Percentiles rank a stretch among this genome's conserved stretches.
These are phyloP conservation scores for Inonotus hispidus DNA, from an alignment of 1,284 basidiomycete genomes.

Conservation along the genomic window DNA sequence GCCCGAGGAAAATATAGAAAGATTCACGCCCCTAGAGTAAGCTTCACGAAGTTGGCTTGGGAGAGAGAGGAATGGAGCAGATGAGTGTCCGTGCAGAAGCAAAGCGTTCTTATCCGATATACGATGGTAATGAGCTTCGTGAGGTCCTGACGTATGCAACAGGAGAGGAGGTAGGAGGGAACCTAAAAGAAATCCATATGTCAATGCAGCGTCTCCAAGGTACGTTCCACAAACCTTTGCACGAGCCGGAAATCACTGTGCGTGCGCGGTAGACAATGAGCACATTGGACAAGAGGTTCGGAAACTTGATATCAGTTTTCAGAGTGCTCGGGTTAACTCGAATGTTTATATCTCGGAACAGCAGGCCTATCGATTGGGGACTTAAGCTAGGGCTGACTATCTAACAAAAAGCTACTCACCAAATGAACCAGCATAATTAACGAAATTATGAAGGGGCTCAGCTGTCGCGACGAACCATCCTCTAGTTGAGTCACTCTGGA, in stretches of 20 bases:
- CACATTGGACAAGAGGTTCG: constrained; percentile 49
- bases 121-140: constrained; percentile 71
- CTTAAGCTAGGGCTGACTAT: neutral
- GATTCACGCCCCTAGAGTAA: constrained; percentile 37
- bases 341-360: constrained; percentile 21
- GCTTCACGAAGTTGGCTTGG: constrained; percentile 19
- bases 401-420: constrained; percentile 36
- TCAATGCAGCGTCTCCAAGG: neutral
- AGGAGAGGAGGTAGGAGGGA: constrained; percentile 50
- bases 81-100: constrained; percentile 66
- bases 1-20: constrained; percentile 55
- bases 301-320: constrained; percentile 32
- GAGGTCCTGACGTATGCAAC: constrained; percentile 46
- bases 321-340: constrained; percentile 33
- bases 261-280: constrained; percentile 59
- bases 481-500: constrained; percentile 44
- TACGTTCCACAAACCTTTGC: constrained; percentile 21
- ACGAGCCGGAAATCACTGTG: constrained; percentile 23
- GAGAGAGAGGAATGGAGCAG: constrained; percentile 55
- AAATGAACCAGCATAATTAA: constrained; percentile 32
- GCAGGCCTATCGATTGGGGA: constrained; percentile 21
- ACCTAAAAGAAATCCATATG: neutral
- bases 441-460: constrained; percentile 28
- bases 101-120: constrained; percentile 37
- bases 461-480: constrained; percentile 66